Percentiles rank a stretch among this genome's conserved stretches.
These are phyloP conservation scores for Rosa hybrid DNA, from an alignment of 331 rosid genomes.

Conservation along the genomic window DNA sequence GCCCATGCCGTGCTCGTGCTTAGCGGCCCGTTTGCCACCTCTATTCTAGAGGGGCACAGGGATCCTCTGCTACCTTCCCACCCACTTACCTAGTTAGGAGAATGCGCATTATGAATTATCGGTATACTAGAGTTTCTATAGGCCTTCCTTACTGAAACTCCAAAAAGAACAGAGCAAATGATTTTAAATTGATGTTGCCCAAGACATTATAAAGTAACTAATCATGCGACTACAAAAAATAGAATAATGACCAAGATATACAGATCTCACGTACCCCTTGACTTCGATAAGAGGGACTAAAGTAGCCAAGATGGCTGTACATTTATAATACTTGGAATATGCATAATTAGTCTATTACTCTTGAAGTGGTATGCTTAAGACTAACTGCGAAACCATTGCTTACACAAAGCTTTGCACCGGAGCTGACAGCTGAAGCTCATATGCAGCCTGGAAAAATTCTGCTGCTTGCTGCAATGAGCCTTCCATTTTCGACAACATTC, in stretches of 20 bases:
- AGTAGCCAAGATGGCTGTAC: conserved; percentile 36
- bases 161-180: background rate
- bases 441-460: conserved; percentile 81
- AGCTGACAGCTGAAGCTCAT: conserved; percentile 66
- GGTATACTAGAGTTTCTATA: background rate
- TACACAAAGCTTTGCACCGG: conserved; percentile 56
- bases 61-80: background rate
- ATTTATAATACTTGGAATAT: conserved; percentile 2
- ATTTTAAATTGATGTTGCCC: background rate
- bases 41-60: background rate
- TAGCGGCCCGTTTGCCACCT: too few relatives aligned
- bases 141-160: background rate
- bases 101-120: background rate
- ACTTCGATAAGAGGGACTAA: background rate
- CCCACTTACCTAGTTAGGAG: too few relatives aligned
- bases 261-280: background rate
- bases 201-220: background rate
- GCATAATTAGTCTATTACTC: background rate
- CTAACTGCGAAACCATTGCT: background rate
- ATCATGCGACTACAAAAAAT: background rate
- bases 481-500: conserved; percentile 64
- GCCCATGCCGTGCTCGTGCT: too few relatives aligned
- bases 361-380: background rate
- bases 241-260: background rate
- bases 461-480: conserved; percentile 71